phyloP scores from a whole-genome alignment of 2,329 filamentous ascomycete genomes.

The Orbilia brochopaga region DNA sequence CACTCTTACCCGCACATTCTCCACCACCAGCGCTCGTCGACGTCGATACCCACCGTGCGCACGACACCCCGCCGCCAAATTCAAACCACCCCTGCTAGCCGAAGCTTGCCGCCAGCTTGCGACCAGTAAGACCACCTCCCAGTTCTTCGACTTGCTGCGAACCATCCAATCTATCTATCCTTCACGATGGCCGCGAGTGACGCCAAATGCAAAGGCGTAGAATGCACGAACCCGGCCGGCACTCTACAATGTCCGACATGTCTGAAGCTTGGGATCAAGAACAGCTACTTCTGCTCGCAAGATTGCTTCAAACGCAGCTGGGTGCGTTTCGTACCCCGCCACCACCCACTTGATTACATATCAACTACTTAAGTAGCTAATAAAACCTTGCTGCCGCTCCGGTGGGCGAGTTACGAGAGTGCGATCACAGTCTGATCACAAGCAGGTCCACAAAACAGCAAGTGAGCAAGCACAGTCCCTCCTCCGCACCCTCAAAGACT shows the following conservation, averaged over 20 bases:
- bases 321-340: conserved; percentile 65
- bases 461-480: conserved; percentile 69
- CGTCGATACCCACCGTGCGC: too few relatives aligned
- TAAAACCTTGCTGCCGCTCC: neutral
- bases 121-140: conserved; percentile 42
- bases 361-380: too few relatives aligned
- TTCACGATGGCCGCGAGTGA: conserved; percentile 46
- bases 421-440: conserved; percentile 75
- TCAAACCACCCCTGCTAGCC: conserved; percentile 19
- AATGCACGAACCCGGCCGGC: conserved; percentile 86
- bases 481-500: conserved; percentile 78
- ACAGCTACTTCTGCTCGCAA: conserved; percentile 96
- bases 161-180: conserved; percentile 16
- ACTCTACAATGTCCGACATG: conserved; percentile 93
- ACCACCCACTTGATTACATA: too few relatives aligned
- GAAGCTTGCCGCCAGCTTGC: conserved; percentile 41
- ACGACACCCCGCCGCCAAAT: neutral
- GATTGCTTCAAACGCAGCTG: conserved; percentile 99
- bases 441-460: conserved; percentile 80
- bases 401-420: neutral
- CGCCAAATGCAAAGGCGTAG: conserved; percentile 74
- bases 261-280: conserved; percentile 82
- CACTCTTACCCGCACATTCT: neutral
- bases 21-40: neutral
- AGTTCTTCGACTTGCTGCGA: conserved; percentile 34